Percentiles rank a stretch among this genome's conserved stretches.
Evolutionary conservation across 2,329 filamentous ascomycete species (phyloP).

Genomic region (Penicillium sp.): DNA sequence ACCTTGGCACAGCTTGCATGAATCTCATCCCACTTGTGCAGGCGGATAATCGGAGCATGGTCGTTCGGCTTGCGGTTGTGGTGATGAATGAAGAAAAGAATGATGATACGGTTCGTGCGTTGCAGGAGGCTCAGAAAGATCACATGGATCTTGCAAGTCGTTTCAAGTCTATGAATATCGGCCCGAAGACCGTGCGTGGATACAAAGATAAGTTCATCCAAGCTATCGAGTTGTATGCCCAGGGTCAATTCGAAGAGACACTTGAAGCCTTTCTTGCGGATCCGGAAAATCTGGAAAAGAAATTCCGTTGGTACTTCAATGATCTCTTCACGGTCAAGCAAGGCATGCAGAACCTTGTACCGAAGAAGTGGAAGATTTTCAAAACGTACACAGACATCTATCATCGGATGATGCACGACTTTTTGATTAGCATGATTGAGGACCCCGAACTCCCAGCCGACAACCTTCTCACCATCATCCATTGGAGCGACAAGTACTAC

Average conservation of each 20-base stretch:
- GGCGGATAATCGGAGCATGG: conserved; percentile 78
- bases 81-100: conserved; percentile 97
- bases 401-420: conserved; percentile 93
- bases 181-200: conserved; percentile 83
- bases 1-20: conserved; percentile 81
- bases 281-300: conserved; percentile 77
- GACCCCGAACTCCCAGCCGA: conserved; percentile 79
- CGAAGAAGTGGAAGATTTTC: conserved; percentile 94
- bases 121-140: conserved; percentile 92
- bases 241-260: conserved; percentile 68
- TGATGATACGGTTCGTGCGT: conserved; percentile 81
- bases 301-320: conserved; percentile 95
- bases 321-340: conserved; percentile 92
- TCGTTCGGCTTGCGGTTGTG: conserved; percentile 85
- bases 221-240: conserved; percentile 69
- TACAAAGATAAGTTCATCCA: conserved; percentile 96
- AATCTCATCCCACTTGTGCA: conserved; percentile 86
- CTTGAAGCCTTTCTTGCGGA: conserved; percentile 77
- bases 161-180: conserved; percentile 92
- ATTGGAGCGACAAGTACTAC: conserved; percentile 96
- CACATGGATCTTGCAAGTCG: conserved; percentile 90
- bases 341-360: conserved; percentile 87
- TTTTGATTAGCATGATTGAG: conserved; percentile 76
- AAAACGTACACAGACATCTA: conserved; percentile 87
- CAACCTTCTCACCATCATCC: conserved; percentile 85